A percentile compares a stretch with the other conserved stretches of the same genome.
Conservation (phyloP, 768 basidiomycete genomes). For the Suillus fuscotomentosus region DNA sequence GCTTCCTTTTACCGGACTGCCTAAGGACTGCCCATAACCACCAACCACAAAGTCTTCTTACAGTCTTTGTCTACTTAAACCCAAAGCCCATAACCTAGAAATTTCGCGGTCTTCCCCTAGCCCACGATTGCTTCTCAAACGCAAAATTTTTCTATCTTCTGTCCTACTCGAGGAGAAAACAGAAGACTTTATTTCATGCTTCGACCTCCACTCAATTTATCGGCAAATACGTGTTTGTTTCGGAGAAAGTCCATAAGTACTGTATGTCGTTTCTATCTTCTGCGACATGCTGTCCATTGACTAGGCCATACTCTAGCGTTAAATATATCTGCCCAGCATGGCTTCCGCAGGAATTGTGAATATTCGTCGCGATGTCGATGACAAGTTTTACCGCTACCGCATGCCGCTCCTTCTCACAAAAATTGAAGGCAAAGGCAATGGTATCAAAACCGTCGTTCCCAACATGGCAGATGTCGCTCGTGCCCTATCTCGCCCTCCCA, state of each 20-base stretch:
- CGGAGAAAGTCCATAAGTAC: constrained; percentile 51
- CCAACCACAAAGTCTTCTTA: background rate
- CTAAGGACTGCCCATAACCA: constrained; percentile 5
- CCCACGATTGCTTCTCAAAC: constrained; percentile 30
- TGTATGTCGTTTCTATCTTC: constrained; percentile 33
- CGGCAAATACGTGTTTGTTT: constrained; percentile 57
- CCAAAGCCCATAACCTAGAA: constrained; percentile 4
- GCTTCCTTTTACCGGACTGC: constrained; percentile 5
- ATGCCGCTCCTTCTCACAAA: constrained; percentile 96
- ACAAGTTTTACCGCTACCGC: constrained; percentile 95
- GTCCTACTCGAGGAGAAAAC: constrained; percentile 29
- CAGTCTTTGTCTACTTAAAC: constrained; percentile 1
- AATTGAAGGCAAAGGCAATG: constrained; percentile 99
- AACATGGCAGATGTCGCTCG: constrained; percentile 99
- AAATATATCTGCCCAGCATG: constrained; percentile 70
- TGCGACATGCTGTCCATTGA: constrained; percentile 1
- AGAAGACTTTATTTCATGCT: constrained; percentile 70
- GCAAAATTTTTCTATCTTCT: constrained; percentile 25
- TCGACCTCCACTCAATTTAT: constrained; percentile 80
- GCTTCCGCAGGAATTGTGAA: constrained; percentile 81
- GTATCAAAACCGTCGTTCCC: constrained; percentile 98
- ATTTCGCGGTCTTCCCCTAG: constrained; percentile 5
- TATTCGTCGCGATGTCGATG: constrained; percentile 94
- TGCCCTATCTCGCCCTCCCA: constrained; percentile 90
- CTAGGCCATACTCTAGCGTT: constrained; percentile 44